A percentile compares a stretch with the other conserved stretches of the same genome.
These are phyloP conservation scores for Comarum palustre DNA, from an alignment of 306 rosid genomes.

Conservation along the genomic window DNA sequence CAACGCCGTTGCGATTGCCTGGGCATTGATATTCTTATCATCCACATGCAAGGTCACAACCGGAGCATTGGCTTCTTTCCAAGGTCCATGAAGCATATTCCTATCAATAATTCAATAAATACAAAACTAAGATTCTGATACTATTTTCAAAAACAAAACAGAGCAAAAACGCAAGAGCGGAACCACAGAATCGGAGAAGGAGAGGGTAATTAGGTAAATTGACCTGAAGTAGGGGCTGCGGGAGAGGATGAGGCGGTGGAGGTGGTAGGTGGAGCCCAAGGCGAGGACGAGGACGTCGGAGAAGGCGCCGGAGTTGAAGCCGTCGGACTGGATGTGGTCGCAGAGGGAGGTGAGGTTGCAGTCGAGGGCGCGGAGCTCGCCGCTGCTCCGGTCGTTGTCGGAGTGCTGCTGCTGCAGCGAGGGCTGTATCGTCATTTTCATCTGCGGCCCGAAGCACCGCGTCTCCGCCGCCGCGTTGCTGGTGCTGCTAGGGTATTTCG, in stretches of 20 bases:
- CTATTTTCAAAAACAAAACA: neutral
- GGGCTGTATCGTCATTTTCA: conserved; percentile 58
- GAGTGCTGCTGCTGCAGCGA: conserved; percentile 51
- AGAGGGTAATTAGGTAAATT: neutral
- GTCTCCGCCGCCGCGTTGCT: neutral
- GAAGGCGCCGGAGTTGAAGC: conserved; percentile 82
- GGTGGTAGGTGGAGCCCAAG: conserved; percentile 82
- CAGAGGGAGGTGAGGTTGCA: conserved; percentile 94
- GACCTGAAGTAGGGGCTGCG: conserved; percentile 98
- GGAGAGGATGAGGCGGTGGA: conserved; percentile 90
- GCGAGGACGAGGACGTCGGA: conserved; percentile 82
- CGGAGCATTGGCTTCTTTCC: conserved; percentile 96
- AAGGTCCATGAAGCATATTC: conserved; percentile 99
- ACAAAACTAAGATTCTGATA: neutral
- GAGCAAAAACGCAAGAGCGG: neutral
- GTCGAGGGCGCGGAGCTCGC: conserved; percentile 74
- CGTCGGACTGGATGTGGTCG: conserved; percentile 88
- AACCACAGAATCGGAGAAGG: neutral
- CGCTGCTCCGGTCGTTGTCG: conserved; percentile 58
- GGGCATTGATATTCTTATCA: conserved; percentile 82
- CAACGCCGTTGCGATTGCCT: conserved; percentile 85
- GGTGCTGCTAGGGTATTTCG: conserved; percentile 26
- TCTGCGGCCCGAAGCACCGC: conserved; percentile 42
- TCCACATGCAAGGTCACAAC: conserved; percentile 66
- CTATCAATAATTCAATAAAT: conserved; percentile 36